Percentiles rank a stretch among this genome's conserved stretches.
Conservation (phyloP, 164 flowering plant genomes). For the Nymphaea thermarum region DNA sequence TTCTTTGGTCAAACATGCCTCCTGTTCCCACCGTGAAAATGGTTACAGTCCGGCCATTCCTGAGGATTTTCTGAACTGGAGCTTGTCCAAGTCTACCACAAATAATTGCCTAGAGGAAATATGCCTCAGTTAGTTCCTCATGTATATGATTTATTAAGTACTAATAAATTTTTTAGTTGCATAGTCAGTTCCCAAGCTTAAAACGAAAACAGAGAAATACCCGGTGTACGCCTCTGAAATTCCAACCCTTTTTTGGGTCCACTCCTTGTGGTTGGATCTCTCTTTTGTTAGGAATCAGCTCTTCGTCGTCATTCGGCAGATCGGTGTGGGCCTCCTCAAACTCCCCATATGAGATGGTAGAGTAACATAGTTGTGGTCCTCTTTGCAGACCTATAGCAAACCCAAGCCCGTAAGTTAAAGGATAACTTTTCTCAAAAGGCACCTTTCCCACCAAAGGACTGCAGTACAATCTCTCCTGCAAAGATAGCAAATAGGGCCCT, state of each 20-base stretch:
- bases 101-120: slow-evolving; percentile 57
- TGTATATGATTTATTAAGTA: neutral
- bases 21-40: slow-evolving; percentile 93
- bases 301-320: slow-evolving; percentile 36
- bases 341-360: slow-evolving; percentile 23
- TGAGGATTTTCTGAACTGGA: slow-evolving; percentile 86
- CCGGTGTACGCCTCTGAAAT: slow-evolving; percentile 90
- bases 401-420: neutral
- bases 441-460: no score
- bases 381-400: slow-evolving; percentile 19
- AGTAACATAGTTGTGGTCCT: slow-evolving; percentile 32
- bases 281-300: slow-evolving; percentile 29
- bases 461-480: no score
- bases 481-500: no score
- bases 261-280: slow-evolving; percentile 67
- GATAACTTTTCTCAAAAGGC: neutral
- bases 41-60: slow-evolving; percentile 80
- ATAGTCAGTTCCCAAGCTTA: neutral
- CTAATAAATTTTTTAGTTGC: neutral
- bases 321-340: slow-evolving; percentile 16
- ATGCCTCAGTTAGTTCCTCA: neutral
- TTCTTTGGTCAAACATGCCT: slow-evolving; percentile 89
- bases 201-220: slow-evolving; percentile 26
- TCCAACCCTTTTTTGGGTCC: slow-evolving; percentile 86
- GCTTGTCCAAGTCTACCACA: slow-evolving; percentile 89